Evolutionary conservation across 2,329 filamentous ascomycete species (phyloP).

Genomic region (Neocatenulostroma microsporum): DNA sequence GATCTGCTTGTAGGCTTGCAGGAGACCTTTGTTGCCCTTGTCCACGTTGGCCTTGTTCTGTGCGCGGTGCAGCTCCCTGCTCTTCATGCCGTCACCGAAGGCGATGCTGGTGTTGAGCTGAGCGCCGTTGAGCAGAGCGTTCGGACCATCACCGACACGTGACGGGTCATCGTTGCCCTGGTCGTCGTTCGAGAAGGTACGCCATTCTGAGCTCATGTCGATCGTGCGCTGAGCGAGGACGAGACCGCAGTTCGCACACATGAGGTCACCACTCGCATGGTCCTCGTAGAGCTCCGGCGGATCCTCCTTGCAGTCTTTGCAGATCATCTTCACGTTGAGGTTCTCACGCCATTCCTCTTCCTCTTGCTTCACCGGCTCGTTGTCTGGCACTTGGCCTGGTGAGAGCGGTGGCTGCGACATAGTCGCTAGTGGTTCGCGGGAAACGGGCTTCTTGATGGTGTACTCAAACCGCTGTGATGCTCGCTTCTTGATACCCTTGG

Average conservation of each 20-base stretch:
- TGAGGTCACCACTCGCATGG: conserved; percentile 83
- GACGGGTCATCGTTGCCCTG: conserved; percentile 94
- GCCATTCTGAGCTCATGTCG: conserved; percentile 95
- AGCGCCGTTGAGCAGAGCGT: conserved; percentile 80
- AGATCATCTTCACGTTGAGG: conserved; percentile 75
- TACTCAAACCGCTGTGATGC: conserved; percentile 31
- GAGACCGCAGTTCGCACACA: conserved; percentile 84
- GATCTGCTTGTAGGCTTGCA: conserved; percentile 82
- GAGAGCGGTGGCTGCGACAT: conserved; percentile 35
- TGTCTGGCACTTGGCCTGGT: conserved; percentile 38
- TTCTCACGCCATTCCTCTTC: conserved; percentile 65
- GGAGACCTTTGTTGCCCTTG: conserved; percentile 72
- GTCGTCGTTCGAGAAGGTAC: conserved; percentile 97
- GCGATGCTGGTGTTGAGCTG: conserved; percentile 85
- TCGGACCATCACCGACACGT: conserved; percentile 91
- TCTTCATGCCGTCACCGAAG: conserved; percentile 66
- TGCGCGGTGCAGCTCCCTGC: conserved; percentile 68
- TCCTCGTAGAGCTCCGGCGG: conserved; percentile 94
- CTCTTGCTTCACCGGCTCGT: conserved; percentile 26
- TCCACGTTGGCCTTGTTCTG: conserved; percentile 76
- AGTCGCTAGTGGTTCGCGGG: conserved; percentile 23
- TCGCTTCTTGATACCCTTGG: conserved; percentile 39
- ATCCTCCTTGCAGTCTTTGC: conserved; percentile 80
- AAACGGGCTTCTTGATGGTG: conserved; percentile 13
- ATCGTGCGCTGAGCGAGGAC: conserved; percentile 87